phyloP scores from a whole-genome alignment of 2,329 filamentous ascomycete genomes.

The Hysterium pulicare region DNA sequence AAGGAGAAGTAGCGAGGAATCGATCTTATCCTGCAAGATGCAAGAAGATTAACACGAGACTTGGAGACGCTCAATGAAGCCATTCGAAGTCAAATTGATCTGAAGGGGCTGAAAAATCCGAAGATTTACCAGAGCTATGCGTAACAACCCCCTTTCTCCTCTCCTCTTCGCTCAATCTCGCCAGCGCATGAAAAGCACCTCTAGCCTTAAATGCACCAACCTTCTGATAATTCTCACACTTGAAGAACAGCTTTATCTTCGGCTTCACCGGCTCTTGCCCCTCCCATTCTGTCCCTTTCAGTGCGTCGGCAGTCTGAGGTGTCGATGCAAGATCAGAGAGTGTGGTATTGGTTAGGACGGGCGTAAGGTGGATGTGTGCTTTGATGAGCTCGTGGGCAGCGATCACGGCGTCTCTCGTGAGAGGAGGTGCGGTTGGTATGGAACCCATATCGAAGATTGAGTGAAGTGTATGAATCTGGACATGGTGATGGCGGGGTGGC shows the following conservation, averaged over 20 bases:
- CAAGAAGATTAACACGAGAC: too few relatives aligned
- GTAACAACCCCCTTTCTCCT: slow-evolving; percentile 73
- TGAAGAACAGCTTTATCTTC: slow-evolving; percentile 77
- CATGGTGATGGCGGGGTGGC: too few relatives aligned
- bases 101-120: too few relatives aligned
- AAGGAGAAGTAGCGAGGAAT: too few relatives aligned
- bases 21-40: too few relatives aligned
- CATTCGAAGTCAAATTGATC: too few relatives aligned
- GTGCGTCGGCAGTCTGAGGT: slow-evolving; percentile 54
- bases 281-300: slow-evolving; percentile 57
- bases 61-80: too few relatives aligned
- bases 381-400: slow-evolving; percentile 71
- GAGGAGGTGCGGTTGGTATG: slow-evolving; percentile 51
- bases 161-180: slow-evolving; percentile 61
- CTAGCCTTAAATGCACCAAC: slow-evolving; percentile 91
- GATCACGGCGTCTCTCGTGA: slow-evolving; percentile 69
- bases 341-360: slow-evolving; percentile 74
- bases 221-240: slow-evolving; percentile 89
- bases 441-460: slow-evolving; percentile 40
- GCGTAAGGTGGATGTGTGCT: slow-evolving; percentile 76
- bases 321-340: slow-evolving; percentile 72
- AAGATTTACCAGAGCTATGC: slow-evolving; percentile 78
- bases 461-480: background rate
- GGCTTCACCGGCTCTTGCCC: slow-evolving; percentile 60
- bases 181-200: slow-evolving; percentile 84